phyloP scores from a whole-genome alignment of 345 rosid species.

The Xanthoceras sorbifolium region DNA sequence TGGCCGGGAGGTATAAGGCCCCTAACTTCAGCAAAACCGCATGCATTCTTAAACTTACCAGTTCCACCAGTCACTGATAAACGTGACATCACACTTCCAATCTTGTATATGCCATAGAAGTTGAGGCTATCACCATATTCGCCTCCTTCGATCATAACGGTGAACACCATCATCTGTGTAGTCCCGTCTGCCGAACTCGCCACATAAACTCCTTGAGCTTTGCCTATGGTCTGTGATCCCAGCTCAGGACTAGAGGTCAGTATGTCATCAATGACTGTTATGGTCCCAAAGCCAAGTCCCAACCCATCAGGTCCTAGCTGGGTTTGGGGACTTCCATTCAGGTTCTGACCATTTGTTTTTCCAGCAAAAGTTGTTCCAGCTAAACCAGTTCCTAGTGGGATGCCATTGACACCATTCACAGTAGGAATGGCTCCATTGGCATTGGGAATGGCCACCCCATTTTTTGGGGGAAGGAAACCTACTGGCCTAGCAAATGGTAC shows the following conservation, averaged over 20 bases:
- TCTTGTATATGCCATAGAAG: conserved; percentile 49
- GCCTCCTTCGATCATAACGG: conserved; percentile 55
- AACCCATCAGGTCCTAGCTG: conserved; percentile 56
- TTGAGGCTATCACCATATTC: conserved; percentile 57
- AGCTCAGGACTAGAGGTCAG: conserved; percentile 47
- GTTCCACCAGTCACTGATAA: conserved; percentile 54
- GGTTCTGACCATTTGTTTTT: background rate
- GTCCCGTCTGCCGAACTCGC: conserved; percentile 52
- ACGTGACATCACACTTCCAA: conserved; percentile 44
- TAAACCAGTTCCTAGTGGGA: conserved; percentile 58
- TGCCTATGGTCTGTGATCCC: conserved; percentile 48
- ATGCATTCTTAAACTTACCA: conserved; percentile 47
- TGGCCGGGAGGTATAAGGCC: conserved; percentile 54
- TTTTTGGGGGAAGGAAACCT: conserved; percentile 46
- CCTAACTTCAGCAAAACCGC: conserved; percentile 46
- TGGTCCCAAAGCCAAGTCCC: conserved; percentile 57
- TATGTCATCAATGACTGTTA: conserved; percentile 57
- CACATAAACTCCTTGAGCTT: conserved; percentile 53
- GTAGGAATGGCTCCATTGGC: conserved; percentile 60
- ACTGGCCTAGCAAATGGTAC: conserved; percentile 61
- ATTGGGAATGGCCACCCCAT: conserved; percentile 49
- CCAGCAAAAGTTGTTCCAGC: conserved; percentile 47
- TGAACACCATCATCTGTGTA: conserved; percentile 59
- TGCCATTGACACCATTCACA: conserved; percentile 45
- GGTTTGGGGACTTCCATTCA: conserved; percentile 30